Evolutionary conservation across 768 basidiomycete species (phyloP).

Genomic region (Austroboletus eburneus): DNA sequence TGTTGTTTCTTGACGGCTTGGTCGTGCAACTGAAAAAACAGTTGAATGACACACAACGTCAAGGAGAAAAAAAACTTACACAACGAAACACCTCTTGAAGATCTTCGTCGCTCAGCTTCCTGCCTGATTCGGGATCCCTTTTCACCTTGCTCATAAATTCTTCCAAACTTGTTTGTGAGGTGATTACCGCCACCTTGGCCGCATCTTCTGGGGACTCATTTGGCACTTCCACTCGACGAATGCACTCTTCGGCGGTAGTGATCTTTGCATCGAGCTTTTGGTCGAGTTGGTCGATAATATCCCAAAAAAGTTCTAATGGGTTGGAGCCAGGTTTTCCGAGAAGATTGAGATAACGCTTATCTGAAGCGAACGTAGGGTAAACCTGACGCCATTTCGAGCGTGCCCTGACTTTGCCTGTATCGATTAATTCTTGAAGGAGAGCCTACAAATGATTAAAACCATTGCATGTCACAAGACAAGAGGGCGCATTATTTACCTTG

Average conservation of each 20-base stretch:
- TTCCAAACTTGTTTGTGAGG: constrained; percentile 58
- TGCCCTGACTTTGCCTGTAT: constrained; percentile 64
- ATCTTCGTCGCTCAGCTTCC: constrained; percentile 48
- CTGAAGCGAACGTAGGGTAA: constrained; percentile 70
- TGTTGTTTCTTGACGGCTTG: constrained; percentile 70
- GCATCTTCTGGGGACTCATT: constrained; percentile 31
- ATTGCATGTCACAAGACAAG: background rate
- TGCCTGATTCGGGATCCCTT: constrained; percentile 49
- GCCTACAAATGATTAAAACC: constrained; percentile 38
- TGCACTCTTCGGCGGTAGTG: constrained; percentile 56
- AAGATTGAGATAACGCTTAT: constrained; percentile 81
- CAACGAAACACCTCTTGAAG: constrained; percentile 56
- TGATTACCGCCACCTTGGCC: constrained; percentile 36
- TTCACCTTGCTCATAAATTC: constrained; percentile 59
- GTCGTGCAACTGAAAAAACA: constrained; percentile 58
- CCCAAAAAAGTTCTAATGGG: constrained; percentile 96
- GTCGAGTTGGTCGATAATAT: constrained; percentile 81
- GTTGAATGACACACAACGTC: constrained; percentile 3
- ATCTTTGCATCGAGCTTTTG: constrained; percentile 81
- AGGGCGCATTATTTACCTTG: constrained; percentile 46
- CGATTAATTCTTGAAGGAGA: constrained; percentile 67
- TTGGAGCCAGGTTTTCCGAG: constrained; percentile 93
- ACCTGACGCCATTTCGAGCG: constrained; percentile 90
- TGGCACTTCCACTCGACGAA: constrained; percentile 40
- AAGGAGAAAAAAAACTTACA: constrained; percentile 41